Evolutionary conservation across 352 stramenopile species (phyloP).

Genomic region (Globisporangium nagaii): DNA sequence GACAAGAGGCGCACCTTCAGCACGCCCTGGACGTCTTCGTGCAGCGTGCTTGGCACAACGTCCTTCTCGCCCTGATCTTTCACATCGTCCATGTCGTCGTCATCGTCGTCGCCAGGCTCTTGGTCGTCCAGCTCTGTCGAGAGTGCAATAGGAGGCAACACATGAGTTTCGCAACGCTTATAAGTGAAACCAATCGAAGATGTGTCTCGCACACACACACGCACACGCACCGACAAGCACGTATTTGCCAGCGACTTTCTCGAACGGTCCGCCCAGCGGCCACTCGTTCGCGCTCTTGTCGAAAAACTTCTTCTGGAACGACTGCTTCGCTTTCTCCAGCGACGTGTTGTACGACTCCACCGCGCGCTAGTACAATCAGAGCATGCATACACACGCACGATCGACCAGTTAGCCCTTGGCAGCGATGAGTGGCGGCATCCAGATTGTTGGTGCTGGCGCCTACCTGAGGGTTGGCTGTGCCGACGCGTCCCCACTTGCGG

Average conservation of each 20-base stretch:
- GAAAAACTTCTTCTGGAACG: constrained; percentile 58
- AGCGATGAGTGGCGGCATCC: no score
- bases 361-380: constrained; percentile 2
- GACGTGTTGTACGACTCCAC: constrained; percentile 32
- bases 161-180: no score
- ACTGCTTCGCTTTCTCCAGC: constrained; percentile 43
- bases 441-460: no score
- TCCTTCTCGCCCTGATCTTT: background rate
- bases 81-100: background rate
- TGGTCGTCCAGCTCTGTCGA: constrained; percentile 40
- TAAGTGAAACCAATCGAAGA: no score
- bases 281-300: constrained; percentile 66
- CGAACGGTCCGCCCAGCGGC: constrained; percentile 38
- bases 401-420: no score
- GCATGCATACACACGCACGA: no score
- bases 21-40: background rate
- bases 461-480: constrained; percentile 60
- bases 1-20: background rate
- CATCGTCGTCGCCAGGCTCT: constrained; percentile 14
- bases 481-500: constrained; percentile 66
- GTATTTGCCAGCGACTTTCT: constrained; percentile 48
- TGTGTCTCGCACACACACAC: background rate
- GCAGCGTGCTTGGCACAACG: background rate
- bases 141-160: no score
- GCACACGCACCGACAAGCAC: constrained; percentile 48